Evolutionary conservation across 129 eudicot species (phyloP).

Genomic region (Daucus carota): DNA sequence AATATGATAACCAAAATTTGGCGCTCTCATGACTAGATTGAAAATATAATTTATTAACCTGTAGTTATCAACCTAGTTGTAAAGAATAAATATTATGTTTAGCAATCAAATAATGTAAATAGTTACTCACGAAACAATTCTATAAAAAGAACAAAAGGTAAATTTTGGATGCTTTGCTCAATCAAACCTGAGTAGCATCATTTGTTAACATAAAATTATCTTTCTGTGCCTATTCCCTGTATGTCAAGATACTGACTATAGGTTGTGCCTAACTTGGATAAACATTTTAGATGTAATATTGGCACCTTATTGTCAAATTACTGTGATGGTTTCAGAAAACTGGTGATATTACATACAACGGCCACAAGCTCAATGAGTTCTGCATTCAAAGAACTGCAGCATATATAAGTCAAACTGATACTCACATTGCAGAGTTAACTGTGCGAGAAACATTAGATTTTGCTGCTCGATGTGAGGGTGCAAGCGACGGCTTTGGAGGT

Average conservation of each 20-base stretch:
- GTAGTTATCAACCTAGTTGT: not conserved
- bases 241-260: not conserved
- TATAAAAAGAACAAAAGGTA: not conserved
- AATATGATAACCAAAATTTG: not conserved
- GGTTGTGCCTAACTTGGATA: not conserved
- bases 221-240: not conserved
- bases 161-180: not conserved
- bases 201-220: not conserved
- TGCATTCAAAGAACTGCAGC: conserved; percentile 74
- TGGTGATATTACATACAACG: conserved; percentile 70
- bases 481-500: conserved; percentile 70
- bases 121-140: too few relatives aligned
- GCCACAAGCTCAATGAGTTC: conserved; percentile 64
- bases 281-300: not conserved
- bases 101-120: not conserved
- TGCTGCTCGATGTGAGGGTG: conserved; percentile 93
- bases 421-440: conserved; percentile 79
- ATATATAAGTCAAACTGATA: conserved; percentile 82
- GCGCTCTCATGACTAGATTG: not conserved
- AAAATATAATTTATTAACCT: not conserved
- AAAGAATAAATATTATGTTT: not conserved
- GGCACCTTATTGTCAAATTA: conserved; percentile 2
- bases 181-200: not conserved
- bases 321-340: conserved; percentile 42
- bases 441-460: conserved; percentile 92